phyloP scores from a whole-genome alignment of 2,329 filamentous ascomycete species.

The Diaporthe sp. region DNA sequence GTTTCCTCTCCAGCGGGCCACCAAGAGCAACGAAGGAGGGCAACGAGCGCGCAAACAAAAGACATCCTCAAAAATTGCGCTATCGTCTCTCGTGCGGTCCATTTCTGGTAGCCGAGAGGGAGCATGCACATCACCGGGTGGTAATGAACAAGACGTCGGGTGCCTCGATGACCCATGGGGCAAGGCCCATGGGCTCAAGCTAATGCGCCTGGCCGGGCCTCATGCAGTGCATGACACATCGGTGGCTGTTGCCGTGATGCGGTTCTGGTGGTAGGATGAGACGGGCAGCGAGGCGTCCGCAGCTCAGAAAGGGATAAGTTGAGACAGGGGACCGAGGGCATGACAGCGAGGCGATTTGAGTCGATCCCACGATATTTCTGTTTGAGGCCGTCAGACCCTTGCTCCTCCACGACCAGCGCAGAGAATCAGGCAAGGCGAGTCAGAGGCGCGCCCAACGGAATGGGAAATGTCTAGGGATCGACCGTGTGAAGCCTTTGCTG shows the following conservation, averaged over 20 bases:
- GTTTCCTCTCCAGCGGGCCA: conserved; percentile 77
- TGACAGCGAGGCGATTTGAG: conserved; percentile 53
- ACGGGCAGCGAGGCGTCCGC: conserved; percentile 44
- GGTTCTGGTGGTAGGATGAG: conserved; percentile 56
- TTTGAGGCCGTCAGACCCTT: conserved; percentile 59
- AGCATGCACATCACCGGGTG: conserved; percentile 48
- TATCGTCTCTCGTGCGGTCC: conserved; percentile 64
- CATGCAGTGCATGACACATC: conserved; percentile 62
- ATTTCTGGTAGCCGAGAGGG: conserved; percentile 63
- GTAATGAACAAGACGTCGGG: conserved; percentile 58
- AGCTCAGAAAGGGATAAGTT: conserved; percentile 41
- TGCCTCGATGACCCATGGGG: conserved; percentile 62
- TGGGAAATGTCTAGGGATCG: conserved; percentile 57
- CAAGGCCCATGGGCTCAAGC: conserved; percentile 59
- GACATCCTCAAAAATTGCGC: conserved; percentile 94
- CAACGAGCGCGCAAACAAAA: conserved; percentile 85
- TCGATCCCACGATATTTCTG: conserved; percentile 60
- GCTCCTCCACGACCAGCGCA: conserved; percentile 51
- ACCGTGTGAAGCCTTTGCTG: conserved; percentile 64
- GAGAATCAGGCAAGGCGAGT: conserved; percentile 60
- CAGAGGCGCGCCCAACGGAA: conserved; percentile 43
- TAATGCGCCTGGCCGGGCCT: conserved; percentile 72
- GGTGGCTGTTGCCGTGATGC: conserved; percentile 56
- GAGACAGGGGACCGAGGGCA: conserved; percentile 60
- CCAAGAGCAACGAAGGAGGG: conserved; percentile 68